Evolutionary conservation across 495 filamentous ascomycete genomes (phyloP), one percentile per base, ranked within the genome.

Genomic region (Aspergillus campestris): DNA sequence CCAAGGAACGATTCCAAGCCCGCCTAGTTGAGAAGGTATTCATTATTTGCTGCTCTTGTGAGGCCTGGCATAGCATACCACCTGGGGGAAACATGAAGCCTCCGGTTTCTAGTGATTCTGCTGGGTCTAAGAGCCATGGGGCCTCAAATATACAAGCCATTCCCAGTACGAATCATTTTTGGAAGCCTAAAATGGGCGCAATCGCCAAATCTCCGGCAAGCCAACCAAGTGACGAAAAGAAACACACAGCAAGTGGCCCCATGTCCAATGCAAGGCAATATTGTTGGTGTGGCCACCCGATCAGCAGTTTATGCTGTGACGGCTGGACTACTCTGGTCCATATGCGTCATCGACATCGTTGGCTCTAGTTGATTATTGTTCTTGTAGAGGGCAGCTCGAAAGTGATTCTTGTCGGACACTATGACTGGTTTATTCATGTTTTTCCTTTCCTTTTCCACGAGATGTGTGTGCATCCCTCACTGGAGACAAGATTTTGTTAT

Each of bases 51-150:
- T 91, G 86, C 59, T 76, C 71, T 43, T 91, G 86, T 72, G 81
- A 81, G 43, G 87, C 82, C 60, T 89, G 83, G 74, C 83, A 89
- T 61, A 86, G 89, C 52, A 77, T 88, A 61, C 86, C 86, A 8
- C 82, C 80, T 8, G 79, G 81, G 35, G 69, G 86, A 40, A 89
- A 89, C 54, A 80, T 84, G 44, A 83, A 75, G 54, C 18, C 18
- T 24, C 18, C 18, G 4, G 18, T 24, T 24, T 24, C 18, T 24
- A 4, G 18, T 24, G 18, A 24, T 24, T 4, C 4, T 24, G 18
- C 4, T 24, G 18, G 18, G 18, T 24, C 2, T 24, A 24, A 24
- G 18, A 24, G 18, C 18, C 18, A 24, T 2, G 84, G 87, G 72
- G 79, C 81, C 13, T 78, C 32, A 24, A 24, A 24, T 4, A 24